Base-by-base conservation (phyloP, 2,329 filamentous ascomycete species). In the Pyricularia pennisetigena region DNA sequence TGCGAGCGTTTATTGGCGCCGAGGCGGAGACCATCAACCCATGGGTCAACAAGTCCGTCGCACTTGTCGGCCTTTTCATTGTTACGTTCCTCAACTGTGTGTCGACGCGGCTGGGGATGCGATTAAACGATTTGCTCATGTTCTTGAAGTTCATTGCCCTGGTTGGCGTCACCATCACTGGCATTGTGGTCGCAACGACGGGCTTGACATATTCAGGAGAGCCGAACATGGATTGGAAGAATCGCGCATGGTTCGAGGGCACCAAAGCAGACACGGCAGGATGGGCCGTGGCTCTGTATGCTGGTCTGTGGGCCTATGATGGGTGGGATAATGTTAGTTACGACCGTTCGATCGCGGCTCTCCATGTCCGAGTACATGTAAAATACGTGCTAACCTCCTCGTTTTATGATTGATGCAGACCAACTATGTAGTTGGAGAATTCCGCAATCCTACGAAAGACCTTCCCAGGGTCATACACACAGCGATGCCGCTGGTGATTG, bases 361-460 rank as follows among this genome's bases (percentile, higher is more conserved):
- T 16, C 32, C 9, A n/a, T 26, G 12, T n/a, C 6, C 6, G 24
- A 20, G 61, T 64, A 24, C 28, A 9, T 35, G 54, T 26, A 16
- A 9, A 26, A 35, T 26, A 5, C 8, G 0, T 54, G 68, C 74
- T 79, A 72, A 78, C 71, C 49, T 49, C 26, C 14, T 20, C 6
- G 26, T 30, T 65, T 65, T 14, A 57, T 49, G 49, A 14, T 61
- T 7, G 49, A 63, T 26, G 10, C 71, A 95, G 92, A 97, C 94
- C 71, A 99, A 97, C 79, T 99, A 97, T 75, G 95, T 99, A 7
- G 93, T 96, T 0, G 95, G 94, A 73, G 95, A 99, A 79, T 98
- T 99, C 81, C 91, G 93, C 74, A 94, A 97, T 75, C 93, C 95
- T 0, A 86, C 86, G 65, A 89, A 93, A 71, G 95, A 99, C 77